Percentiles rank a stretch among this genome's conserved stretches.
phyloP scores from a whole-genome alignment of 768 basidiomycete genomes.

The Russula ochroleuca region DNA sequence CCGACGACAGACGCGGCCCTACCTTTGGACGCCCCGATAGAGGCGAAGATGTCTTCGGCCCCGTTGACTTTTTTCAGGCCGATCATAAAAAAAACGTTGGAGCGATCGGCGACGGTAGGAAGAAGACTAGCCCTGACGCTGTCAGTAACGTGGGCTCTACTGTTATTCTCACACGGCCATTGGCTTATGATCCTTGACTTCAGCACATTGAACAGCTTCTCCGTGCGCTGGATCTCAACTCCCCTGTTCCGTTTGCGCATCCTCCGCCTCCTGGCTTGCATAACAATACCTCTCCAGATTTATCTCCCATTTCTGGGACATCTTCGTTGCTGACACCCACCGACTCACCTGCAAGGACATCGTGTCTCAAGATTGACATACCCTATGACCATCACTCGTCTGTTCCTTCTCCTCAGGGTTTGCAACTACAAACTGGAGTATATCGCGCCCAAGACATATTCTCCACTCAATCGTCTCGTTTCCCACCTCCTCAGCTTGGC shows the following conservation, averaged over 20 bases:
- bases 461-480: slow-evolving; percentile 19
- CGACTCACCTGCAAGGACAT: slow-evolving; percentile 62
- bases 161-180: slow-evolving; percentile 21
- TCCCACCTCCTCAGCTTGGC: slow-evolving; percentile 13
- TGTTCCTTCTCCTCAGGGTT: slow-evolving; percentile 35
- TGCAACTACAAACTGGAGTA: slow-evolving; percentile 46
- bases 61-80: slow-evolving; percentile 38
- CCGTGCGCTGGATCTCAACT: slow-evolving; percentile 73
- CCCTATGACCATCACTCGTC: slow-evolving; percentile 45
- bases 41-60: slow-evolving; percentile 66
- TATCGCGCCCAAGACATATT: slow-evolving; percentile 33
- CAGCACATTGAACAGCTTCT: slow-evolving; percentile 80
- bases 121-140: slow-evolving; percentile 53
- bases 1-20: slow-evolving; percentile 32
- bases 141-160: slow-evolving; percentile 48
- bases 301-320: slow-evolving; percentile 68
- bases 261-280: slow-evolving; percentile 42
- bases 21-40: slow-evolving; percentile 35
- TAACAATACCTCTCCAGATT: slow-evolving; percentile 54
- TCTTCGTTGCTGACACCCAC: slow-evolving; percentile 71
- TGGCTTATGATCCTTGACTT: slow-evolving; percentile 27
- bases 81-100: slow-evolving; percentile 52
- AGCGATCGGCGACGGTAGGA: slow-evolving; percentile 77
- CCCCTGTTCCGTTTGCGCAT: slow-evolving; percentile 49
- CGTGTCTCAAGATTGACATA: slow-evolving; percentile 53